Base-by-base conservation (phyloP, 352 stramenopile species). In the Phytophthora sp. region DNA sequence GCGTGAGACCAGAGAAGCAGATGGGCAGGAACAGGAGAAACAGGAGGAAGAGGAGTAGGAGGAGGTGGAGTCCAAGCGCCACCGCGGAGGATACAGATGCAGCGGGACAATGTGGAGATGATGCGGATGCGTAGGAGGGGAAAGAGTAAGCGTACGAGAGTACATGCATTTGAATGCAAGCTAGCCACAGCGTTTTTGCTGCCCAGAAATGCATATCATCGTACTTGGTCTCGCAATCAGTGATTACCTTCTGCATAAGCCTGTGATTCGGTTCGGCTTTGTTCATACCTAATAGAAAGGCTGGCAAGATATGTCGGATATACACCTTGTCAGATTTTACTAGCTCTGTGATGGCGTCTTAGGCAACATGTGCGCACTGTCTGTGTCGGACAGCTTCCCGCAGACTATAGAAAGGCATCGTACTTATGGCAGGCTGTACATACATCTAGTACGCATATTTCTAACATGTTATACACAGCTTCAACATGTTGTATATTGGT, bases 391-490 rank as follows among this genome's bases (percentile, higher is more conserved):
- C 12, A 57, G 3, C 50, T 27, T 45, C 31, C 23, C 50, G 50
- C 16, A n/a, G 21, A 35, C 9, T 13, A 57, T 15, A 57, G 23
- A 57, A 45, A 24, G 2, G 3, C 20, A 23, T 45, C 35, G 35
- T 57, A 57, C 35, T 57, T 57, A 57, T 38, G 4, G 11, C 20
- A 42, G 47, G 8, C 47, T 20, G 20, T 55, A 55, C 47, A 42
- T 21, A 42, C n/a, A n/a, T 18, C 4, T 21, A 42, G 21, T 42
- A 42, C 35, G 12, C 8, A 15, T 7, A 13, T 18, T 15, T 31
- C 23, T 42, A 42, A 20, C 47, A 42, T 55, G 30, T n/a, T 30
- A 30, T 55, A 42, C 21, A 20, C 23, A 33, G 21, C 18, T 29
- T 47, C n/a, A 50, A 50, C 23, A 50, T 33, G 23, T 13, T 20